These are phyloP conservation scores for Cordyceps militaris DNA, from an alignment of 2,329 filamentous ascomycete species.

Conservation along the genomic window DNA sequence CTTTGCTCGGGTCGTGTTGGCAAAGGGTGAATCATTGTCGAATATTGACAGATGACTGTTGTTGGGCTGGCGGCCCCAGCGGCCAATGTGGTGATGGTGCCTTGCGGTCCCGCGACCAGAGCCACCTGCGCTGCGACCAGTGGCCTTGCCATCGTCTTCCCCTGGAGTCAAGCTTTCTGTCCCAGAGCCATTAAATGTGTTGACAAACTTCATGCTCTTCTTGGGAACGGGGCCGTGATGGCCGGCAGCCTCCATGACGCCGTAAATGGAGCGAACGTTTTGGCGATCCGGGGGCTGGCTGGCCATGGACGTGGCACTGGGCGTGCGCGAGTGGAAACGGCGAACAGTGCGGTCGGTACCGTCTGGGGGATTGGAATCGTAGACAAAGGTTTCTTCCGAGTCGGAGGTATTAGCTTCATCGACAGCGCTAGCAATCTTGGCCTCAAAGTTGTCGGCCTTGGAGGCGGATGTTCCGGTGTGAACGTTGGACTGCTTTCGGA, in stretches of 20 bases:
- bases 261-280: conserved; percentile 58
- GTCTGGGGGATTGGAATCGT: conserved; percentile 91
- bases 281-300: conserved; percentile 59
- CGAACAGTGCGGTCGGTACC: conserved; percentile 50
- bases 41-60: conserved; percentile 66
- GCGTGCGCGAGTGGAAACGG: conserved; percentile 87
- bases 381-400: conserved; percentile 97
- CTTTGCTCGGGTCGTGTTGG: conserved; percentile 57
- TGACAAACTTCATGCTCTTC: conserved; percentile 95
- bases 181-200: conserved; percentile 60
- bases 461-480: conserved; percentile 76
- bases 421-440: conserved; percentile 90
- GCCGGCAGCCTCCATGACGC: conserved; percentile 51
- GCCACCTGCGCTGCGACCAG: conserved; percentile 52
- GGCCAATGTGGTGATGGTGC: conserved; percentile 67
- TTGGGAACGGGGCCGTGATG: conserved; percentile 44
- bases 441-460: conserved; percentile 97
- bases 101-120: conserved; percentile 60
- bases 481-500: conserved; percentile 67
- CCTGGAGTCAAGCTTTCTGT: conserved; percentile 45
- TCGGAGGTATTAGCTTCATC: conserved; percentile 95
- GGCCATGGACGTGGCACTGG: conserved; percentile 79
- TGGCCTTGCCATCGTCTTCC: conserved; percentile 61
- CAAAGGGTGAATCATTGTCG: conserved; percentile 72
- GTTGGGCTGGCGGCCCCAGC: conserved; percentile 63